These are phyloP conservation scores for Comarum palustre DNA, from an alignment of 306 rosid genomes.

Conservation along the genomic window DNA sequence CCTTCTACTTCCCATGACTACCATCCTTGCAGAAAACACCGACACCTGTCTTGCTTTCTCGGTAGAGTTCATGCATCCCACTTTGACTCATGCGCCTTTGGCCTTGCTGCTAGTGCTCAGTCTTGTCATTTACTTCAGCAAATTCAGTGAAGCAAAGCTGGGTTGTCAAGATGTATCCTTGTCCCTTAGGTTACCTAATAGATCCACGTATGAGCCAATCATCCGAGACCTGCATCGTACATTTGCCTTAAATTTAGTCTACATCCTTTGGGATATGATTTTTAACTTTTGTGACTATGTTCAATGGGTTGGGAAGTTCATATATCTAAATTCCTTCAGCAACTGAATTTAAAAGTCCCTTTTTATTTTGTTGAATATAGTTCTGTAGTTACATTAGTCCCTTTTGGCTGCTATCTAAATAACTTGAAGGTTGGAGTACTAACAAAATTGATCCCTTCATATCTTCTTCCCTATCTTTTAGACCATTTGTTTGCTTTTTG, in stretches of 20 bases:
- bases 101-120: no score
- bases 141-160: background rate
- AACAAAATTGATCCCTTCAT: background rate
- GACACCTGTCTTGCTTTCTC: no score
- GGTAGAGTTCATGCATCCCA: no score
- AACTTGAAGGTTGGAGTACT: background rate
- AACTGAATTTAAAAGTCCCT: background rate
- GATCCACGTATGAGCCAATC: background rate
- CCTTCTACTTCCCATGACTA: no score
- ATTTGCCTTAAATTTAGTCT: background rate
- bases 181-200: background rate
- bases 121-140: no score
- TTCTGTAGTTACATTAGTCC: background rate
- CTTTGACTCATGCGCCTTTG: no score
- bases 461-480: background rate
- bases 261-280: background rate
- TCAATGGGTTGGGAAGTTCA: background rate
- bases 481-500: background rate
- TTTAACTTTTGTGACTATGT: background rate
- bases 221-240: background rate
- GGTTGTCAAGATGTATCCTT: background rate
- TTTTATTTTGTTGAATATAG: background rate
- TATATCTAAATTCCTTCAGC: background rate
- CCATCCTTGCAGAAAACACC: no score
- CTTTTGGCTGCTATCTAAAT: background rate